Percentiles rank a stretch among this genome's conserved stretches.
Conservation (phyloP, 2,329 filamentous ascomycete species). For the Monilinia fructicola region DNA sequence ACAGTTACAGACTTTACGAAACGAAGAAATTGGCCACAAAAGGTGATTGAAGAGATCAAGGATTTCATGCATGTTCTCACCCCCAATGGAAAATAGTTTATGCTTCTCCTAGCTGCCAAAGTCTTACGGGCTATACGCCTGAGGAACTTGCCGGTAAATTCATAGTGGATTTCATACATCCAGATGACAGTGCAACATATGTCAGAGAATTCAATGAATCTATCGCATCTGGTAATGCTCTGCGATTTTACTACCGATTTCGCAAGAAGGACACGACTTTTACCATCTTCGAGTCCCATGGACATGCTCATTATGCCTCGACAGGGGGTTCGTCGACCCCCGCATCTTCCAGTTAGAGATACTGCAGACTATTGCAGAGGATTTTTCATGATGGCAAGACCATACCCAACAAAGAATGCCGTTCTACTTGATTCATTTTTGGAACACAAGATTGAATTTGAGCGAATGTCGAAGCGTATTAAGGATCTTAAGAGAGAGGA, state of each 20-base stretch:
- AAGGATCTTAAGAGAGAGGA: conserved; percentile 84
- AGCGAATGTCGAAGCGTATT: conserved; percentile 79
- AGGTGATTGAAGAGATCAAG: conserved; percentile 83
- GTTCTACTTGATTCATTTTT: conserved; percentile 86
- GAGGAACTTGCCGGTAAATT: conserved; percentile 72
- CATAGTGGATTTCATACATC: conserved; percentile 79
- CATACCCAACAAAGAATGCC: conserved; percentile 86
- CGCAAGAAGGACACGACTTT: conserved; percentile 71
- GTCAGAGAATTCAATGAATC: conserved; percentile 86
- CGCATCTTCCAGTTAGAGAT: conserved; percentile 48
- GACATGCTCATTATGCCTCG: conserved; percentile 82
- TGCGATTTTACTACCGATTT: conserved; percentile 86
- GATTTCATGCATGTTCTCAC: conserved; percentile 88
- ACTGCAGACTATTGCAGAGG: conserved; percentile 75
- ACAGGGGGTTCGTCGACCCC: conserved; percentile 58
- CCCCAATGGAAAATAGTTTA: conserved; percentile 79
- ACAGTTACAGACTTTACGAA: conserved; percentile 66
- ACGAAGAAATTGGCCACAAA: conserved; percentile 78
- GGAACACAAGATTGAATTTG: conserved; percentile 96
- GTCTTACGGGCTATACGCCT: conserved; percentile 72
- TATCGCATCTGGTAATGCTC: conserved; percentile 73
- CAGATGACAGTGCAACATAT: conserved; percentile 80
- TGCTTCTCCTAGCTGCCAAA: conserved; percentile 74
- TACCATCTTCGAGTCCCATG: conserved; percentile 85
- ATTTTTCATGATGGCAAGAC: conserved; percentile 89